Evolutionary conservation across 106 monocot genomes (phyloP).

Genomic region (Phalaenopsis equestris): DNA sequence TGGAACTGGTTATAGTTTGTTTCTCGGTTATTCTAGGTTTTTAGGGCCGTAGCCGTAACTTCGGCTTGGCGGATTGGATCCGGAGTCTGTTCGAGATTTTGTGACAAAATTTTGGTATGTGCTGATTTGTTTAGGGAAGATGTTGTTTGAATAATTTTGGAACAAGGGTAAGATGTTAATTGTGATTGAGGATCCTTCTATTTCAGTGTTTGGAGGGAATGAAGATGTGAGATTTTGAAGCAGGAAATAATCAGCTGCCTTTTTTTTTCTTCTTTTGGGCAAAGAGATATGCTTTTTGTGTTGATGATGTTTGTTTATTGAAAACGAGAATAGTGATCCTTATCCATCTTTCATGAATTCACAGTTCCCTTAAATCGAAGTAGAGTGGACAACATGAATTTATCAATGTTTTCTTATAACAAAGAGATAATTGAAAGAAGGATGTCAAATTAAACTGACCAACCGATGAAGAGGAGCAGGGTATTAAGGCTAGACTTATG

Average conservation of each 20-base stretch:
- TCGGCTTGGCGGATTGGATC: neutral
- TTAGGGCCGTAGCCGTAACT: slow-evolving; percentile 1
- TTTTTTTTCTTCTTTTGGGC: neutral
- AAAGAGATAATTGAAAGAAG: neutral
- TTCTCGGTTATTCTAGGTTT: neutral
- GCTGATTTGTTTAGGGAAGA: neutral
- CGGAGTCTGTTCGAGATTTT: neutral
- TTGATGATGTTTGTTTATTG: neutral
- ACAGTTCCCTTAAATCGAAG: neutral
- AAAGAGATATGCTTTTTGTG: neutral
- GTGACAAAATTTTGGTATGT: neutral
- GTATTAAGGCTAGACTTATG: neutral
- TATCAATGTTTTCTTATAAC: neutral
- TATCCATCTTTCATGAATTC: neutral
- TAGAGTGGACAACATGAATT: neutral
- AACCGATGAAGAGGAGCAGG: neutral
- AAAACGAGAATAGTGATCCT: neutral
- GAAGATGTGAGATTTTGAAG: neutral
- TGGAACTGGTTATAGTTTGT: neutral
- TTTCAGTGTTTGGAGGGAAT: neutral
- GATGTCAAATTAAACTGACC: neutral
- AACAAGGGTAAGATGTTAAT: neutral
- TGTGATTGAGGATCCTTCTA: neutral
- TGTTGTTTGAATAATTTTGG: neutral
- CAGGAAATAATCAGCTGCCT: too few relatives aligned